A percentile compares a stretch with the other conserved stretches of the same genome.
Evolutionary conservation across 192 early-diverging fungal species (phyloP).

Genomic region (Dissophora ornata): DNA sequence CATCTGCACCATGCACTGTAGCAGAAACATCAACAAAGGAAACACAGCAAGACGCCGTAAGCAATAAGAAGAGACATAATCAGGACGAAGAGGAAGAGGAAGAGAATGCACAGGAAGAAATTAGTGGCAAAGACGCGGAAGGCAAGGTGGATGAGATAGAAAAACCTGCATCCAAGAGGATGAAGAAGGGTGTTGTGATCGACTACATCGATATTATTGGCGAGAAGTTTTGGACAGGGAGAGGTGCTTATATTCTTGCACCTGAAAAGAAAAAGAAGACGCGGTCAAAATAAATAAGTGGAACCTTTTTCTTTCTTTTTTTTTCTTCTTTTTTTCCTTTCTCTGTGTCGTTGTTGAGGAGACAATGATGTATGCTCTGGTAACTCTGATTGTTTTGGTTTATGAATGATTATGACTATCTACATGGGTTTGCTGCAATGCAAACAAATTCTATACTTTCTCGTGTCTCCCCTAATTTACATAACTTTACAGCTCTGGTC

Average conservation of each 20-base stretch:
- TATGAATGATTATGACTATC: too few species aligned
- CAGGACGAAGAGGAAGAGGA: not conserved
- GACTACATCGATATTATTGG: conserved; percentile 80
- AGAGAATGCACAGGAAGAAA: not conserved
- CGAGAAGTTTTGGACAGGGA: conserved; percentile 76
- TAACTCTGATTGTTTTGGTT: too few species aligned
- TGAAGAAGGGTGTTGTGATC: conserved; percentile 64
- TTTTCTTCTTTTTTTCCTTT: too few species aligned
- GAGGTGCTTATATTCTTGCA: conserved; percentile 48
- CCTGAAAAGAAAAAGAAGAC: conserved; percentile 47
- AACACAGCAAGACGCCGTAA: not conserved
- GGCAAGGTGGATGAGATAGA: conserved; percentile 23
- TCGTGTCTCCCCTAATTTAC: conserved; percentile 21
- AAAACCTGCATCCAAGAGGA: conserved; percentile 52
- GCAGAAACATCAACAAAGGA: not conserved
- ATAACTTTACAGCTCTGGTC: conserved; percentile 38
- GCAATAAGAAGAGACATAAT: conserved; percentile 1
- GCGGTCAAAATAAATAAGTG: conserved; percentile 18
- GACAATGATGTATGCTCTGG: too few species aligned
- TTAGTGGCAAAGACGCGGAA: conserved; percentile 18
- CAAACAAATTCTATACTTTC: too few species aligned
- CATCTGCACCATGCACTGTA: not conserved
- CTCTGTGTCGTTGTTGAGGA: too few species aligned
- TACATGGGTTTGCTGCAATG: too few species aligned
- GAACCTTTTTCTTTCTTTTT: too few species aligned